Evolutionary conservation across 2,329 filamentous ascomycete genomes (phyloP).

Genomic region (Verticillium dahliae): DNA sequence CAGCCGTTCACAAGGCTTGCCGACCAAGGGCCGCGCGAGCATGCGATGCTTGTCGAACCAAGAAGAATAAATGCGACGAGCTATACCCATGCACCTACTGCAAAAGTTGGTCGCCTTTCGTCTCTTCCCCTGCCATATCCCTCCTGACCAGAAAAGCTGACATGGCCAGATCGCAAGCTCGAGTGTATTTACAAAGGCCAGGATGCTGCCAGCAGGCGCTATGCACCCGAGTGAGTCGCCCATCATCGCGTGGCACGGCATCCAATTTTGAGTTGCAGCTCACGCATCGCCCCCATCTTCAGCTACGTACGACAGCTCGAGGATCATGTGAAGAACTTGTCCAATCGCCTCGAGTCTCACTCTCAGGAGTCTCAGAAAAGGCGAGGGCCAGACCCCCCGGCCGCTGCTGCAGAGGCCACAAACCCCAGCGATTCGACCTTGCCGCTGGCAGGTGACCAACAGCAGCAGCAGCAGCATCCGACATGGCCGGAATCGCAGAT

Average conservation of each 20-base stretch:
- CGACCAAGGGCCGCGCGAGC: conserved; percentile 26
- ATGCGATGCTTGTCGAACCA: conserved; percentile 55
- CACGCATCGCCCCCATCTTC: background rate
- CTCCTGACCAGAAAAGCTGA: background rate
- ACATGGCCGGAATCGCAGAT: background rate
- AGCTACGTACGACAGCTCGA: conserved; percentile 18
- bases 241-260: background rate
- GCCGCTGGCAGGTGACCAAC: background rate
- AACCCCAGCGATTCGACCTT: background rate
- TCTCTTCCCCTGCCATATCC: no score
- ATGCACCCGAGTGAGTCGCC: conserved; percentile 15
- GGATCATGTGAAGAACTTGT: conserved; percentile 15
- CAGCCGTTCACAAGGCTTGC: conserved; percentile 5
- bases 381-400: background rate
- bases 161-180: conserved; percentile 12
- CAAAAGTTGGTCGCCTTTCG: conserved; percentile 25
- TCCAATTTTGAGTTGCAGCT: background rate
- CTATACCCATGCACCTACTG: conserved; percentile 29
- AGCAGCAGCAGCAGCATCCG: no score
- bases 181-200: conserved; percentile 21
- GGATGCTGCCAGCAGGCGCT: conserved; percentile 10
- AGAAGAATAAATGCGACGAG: conserved; percentile 55
- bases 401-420: background rate
- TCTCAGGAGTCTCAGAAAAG: background rate
- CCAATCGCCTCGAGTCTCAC: background rate